These are phyloP conservation scores for Hericium alpestre DNA, from an alignment of 768 basidiomycete genomes.

Conservation along the genomic window DNA sequence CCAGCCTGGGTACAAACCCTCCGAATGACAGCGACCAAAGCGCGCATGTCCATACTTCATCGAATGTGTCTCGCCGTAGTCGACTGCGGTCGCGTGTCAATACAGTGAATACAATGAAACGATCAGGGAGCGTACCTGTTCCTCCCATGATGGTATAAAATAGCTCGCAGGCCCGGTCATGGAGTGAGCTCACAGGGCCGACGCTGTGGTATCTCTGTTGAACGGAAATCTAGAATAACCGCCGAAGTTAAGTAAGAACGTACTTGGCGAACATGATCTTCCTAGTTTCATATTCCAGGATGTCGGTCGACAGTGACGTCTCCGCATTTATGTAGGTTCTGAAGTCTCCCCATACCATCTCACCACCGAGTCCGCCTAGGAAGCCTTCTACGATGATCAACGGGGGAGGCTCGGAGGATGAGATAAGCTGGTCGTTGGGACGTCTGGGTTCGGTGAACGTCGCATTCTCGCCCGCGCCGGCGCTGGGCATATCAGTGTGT, in stretches of 20 bases:
- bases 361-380: constrained; percentile 24
- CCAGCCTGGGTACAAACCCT: constrained; percentile 39
- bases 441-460: too few species aligned
- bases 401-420: constrained; percentile 15
- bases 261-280: constrained; percentile 23
- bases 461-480: too few species aligned
- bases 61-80: constrained; percentile 38
- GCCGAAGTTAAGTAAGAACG: neutral
- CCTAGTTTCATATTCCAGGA: constrained; percentile 8
- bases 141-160: constrained; percentile 38
- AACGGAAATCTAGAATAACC: too few species aligned
- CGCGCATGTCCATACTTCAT: constrained; percentile 26
- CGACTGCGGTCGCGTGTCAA: constrained; percentile 21
- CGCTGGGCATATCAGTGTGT: too few species aligned
- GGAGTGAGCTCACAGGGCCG: constrained; percentile 41
- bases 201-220: constrained; percentile 21
- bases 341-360: constrained; percentile 32
- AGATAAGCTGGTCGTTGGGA: too few species aligned
- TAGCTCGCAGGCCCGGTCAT: constrained; percentile 43
- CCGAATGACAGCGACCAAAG: constrained; percentile 29
- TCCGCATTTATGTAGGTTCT: constrained; percentile 22
- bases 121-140: constrained; percentile 20
- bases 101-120: neutral
- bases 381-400: constrained; percentile 42
- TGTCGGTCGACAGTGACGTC: neutral